Conservation (phyloP, 2,329 filamentous ascomycete species). For the Fusarium foetens region DNA sequence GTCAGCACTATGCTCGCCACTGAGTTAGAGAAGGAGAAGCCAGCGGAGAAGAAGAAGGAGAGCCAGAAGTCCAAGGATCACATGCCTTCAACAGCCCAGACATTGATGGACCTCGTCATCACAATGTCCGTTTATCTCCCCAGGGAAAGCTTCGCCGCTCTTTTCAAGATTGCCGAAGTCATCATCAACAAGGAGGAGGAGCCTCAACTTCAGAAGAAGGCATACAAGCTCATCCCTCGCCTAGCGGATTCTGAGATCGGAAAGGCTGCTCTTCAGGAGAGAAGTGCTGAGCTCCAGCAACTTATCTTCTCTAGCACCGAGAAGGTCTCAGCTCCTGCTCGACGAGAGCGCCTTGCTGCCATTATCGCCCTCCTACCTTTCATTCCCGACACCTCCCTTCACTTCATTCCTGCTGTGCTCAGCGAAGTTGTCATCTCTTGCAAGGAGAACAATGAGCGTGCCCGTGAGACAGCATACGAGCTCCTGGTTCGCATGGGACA, state of each 20-base stretch:
- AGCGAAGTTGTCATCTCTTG: conserved; percentile 96
- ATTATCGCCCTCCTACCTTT: conserved; percentile 83
- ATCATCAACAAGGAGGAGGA: conserved; percentile 85
- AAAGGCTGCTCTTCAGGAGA: conserved; percentile 77
- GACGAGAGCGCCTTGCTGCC: conserved; percentile 85
- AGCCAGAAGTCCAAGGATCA: conserved; percentile 69
- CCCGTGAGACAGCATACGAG: conserved; percentile 88
- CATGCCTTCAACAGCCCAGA: conserved; percentile 93
- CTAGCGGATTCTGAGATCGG: conserved; percentile 84
- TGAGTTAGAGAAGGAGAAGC: conserved; percentile 68
- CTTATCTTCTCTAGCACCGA: conserved; percentile 82
- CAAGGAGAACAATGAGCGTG: conserved; percentile 98
- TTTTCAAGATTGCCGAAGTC: conserved; percentile 87
- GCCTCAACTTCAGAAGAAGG: conserved; percentile 97
- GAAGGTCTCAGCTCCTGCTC: conserved; percentile 86
- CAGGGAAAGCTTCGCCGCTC: conserved; percentile 80
- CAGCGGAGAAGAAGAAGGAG: conserved; percentile 69
- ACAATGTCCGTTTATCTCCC: conserved; percentile 95
- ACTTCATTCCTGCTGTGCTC: conserved; percentile 92
- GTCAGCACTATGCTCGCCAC: conserved; percentile 85
- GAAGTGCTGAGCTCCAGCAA: conserved; percentile 81
- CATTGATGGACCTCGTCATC: conserved; percentile 95
- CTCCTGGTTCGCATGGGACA: conserved; percentile 89
- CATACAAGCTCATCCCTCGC: conserved; percentile 96
- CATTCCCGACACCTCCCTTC: conserved; percentile 79